These are phyloP conservation scores for Solanum phureja DNA, from an alignment of 257 asterid genomes.

Conservation along the genomic window DNA sequence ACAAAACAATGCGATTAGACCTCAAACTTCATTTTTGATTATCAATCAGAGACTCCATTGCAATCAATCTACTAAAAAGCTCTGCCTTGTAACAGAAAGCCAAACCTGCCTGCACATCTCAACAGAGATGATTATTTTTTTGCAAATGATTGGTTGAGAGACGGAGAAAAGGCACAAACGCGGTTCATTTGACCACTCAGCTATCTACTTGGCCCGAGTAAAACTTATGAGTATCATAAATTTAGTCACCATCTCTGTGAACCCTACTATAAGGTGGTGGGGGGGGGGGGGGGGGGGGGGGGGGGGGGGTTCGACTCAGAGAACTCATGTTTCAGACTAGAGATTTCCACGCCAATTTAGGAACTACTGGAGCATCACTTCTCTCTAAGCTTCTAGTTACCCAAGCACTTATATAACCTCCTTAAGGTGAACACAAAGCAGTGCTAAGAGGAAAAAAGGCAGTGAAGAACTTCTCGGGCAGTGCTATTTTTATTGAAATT, in stretches of 20 bases:
- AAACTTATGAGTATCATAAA: background rate
- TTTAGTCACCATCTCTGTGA: background rate
- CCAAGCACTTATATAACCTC: background rate
- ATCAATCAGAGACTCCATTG: background rate
- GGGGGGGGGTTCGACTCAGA: background rate
- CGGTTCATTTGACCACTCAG: background rate
- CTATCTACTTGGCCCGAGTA: background rate
- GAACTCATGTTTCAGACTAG: background rate
- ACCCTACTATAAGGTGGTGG: background rate
- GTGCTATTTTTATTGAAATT: background rate
- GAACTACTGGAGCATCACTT: background rate
- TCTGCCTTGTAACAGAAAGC: background rate
- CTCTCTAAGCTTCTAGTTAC: background rate
- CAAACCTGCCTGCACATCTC: background rate
- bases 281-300: too few species aligned
- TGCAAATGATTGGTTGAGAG: background rate
- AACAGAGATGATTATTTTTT: background rate
- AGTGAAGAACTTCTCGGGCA: background rate
- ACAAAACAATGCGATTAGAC: background rate
- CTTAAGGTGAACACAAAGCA: background rate
- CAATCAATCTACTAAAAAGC: background rate
- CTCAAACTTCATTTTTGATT: background rate
- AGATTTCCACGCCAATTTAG: background rate
- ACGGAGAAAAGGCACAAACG: background rate
- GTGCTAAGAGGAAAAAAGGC: background rate